phyloP scores from a whole-genome alignment of 805 yeast species.

The Maudiozyma bulderi region DNA sequence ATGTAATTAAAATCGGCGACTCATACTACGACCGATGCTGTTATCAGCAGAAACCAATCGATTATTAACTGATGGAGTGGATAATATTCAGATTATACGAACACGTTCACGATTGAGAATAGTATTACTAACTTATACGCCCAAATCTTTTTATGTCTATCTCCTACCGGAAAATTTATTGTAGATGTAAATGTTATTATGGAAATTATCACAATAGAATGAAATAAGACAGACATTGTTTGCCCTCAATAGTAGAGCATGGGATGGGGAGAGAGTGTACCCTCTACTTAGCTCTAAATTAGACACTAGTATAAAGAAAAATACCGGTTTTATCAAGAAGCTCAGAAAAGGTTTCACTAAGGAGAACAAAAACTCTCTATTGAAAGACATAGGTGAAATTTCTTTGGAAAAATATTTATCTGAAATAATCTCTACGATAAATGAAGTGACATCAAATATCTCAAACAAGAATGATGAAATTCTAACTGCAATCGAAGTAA shows the following conservation, averaged over 20 bases:
- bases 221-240: conserved; percentile 22
- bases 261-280: conserved; percentile 41
- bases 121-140: too few relatives aligned
- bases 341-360: conserved; percentile 46
- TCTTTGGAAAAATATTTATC: conserved; percentile 66
- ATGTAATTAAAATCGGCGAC: background rate
- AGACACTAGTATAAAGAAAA: conserved; percentile 74
- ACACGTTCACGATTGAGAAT: too few relatives aligned
- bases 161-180: too few relatives aligned
- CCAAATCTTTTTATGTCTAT: too few relatives aligned
- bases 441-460: conserved; percentile 48
- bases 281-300: conserved; percentile 29
- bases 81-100: too few relatives aligned
- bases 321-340: conserved; percentile 69
- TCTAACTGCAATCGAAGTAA: conserved; percentile 52
- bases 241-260: conserved; percentile 38
- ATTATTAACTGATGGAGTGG: too few relatives aligned
- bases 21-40: background rate
- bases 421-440: conserved; percentile 53
- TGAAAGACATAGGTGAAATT: conserved; percentile 53
- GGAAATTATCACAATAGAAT: conserved; percentile 1
- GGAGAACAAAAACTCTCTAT: conserved; percentile 38
- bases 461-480: conserved; percentile 49
- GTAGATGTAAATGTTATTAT: too few relatives aligned
- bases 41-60: too few relatives aligned